Evolutionary conservation across 345 rosid species (phyloP).

Genomic region (Leavenworthia alabamica): DNA sequence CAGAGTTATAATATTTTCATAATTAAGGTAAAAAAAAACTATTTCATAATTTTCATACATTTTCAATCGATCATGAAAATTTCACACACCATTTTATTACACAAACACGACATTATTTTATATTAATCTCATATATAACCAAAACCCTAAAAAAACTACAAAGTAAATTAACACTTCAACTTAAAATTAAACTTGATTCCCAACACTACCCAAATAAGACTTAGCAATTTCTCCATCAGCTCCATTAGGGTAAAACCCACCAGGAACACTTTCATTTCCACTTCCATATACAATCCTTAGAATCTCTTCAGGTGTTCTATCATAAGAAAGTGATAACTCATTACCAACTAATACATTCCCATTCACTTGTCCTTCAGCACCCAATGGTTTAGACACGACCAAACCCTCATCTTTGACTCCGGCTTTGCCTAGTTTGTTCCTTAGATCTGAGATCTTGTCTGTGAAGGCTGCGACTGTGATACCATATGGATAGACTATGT

Average conservation of each 20-base stretch:
- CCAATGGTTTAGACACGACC: slow-evolving; percentile 21
- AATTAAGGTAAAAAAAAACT: no score
- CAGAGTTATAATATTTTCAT: no score
- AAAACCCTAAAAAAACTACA: neutral
- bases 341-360: slow-evolving; percentile 63
- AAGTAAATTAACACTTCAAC: neutral
- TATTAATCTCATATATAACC: no score
- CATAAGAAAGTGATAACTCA: slow-evolving; percentile 34
- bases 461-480: slow-evolving; percentile 22
- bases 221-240: slow-evolving; percentile 53
- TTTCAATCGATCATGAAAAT: no score
- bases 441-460: slow-evolving; percentile 14
- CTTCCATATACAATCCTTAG: slow-evolving; percentile 57
- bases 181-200: neutral
- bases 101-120: no score
- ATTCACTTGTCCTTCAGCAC: slow-evolving; percentile 36
- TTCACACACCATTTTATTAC: no score
- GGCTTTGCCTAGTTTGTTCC: slow-evolving; percentile 15
- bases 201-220: slow-evolving; percentile 18
- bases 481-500: slow-evolving; percentile 31
- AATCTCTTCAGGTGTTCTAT: slow-evolving; percentile 53
- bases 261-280: slow-evolving; percentile 46
- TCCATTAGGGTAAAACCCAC: slow-evolving; percentile 66
- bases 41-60: no score
- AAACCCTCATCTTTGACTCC: slow-evolving; percentile 60